Conservation (phyloP, 768 basidiomycete species). For the Multifurca ochricompacta region DNA sequence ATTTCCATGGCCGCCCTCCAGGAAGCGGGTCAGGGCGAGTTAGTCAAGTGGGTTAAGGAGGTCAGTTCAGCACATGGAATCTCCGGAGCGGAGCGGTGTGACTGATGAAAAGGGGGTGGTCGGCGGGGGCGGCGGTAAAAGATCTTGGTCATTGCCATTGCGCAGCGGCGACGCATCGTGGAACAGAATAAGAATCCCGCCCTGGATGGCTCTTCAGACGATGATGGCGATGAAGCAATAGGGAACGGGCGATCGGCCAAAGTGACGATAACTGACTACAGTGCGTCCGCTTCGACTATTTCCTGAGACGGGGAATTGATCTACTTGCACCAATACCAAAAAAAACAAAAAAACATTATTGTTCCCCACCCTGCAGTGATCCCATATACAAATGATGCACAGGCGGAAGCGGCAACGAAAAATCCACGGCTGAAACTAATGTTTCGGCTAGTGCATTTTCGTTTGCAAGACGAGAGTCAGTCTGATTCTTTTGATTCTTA, state of each 20-base stretch:
- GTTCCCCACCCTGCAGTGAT: constrained; percentile 45
- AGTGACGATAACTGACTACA: constrained; percentile 61
- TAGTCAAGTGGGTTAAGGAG: constrained; percentile 76
- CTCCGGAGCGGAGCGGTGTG: background rate
- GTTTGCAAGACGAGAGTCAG: constrained; percentile 58
- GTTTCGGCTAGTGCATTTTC: constrained; percentile 72
- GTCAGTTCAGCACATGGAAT: constrained; percentile 31
- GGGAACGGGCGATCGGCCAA: constrained; percentile 3
- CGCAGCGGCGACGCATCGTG: constrained; percentile 50
- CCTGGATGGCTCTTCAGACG: constrained; percentile 27
- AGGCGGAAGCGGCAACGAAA: constrained; percentile 68
- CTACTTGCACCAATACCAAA: no score
- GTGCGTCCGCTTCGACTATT: constrained; percentile 38
- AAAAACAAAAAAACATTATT: no score
- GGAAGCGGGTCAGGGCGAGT: constrained; percentile 50
- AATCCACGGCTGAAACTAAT: constrained; percentile 78
- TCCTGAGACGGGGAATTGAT: no score
- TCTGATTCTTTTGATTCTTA: background rate
- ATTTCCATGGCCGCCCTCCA: constrained; percentile 72
- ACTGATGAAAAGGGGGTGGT: no score
- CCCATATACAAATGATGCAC: constrained; percentile 65
- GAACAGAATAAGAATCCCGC: constrained; percentile 47
- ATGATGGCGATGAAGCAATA: constrained; percentile 24
- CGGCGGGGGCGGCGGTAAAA: constrained; percentile 28
- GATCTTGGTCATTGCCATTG: constrained; percentile 57